phyloP scores from a whole-genome alignment of 331 rosid species.

The Acacia concinna region DNA sequence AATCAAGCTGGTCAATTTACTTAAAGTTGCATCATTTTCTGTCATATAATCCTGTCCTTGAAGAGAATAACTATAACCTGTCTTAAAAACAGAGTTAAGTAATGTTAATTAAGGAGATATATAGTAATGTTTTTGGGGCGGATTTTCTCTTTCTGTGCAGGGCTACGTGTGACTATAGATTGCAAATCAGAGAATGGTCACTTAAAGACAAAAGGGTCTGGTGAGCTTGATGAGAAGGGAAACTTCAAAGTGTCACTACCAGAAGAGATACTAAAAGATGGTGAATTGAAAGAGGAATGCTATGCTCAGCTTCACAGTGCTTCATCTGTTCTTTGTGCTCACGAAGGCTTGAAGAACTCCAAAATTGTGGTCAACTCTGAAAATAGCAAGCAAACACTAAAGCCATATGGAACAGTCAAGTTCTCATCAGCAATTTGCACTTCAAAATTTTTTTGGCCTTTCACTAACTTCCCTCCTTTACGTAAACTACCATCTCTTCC shows the following conservation, averaged over 20 bases:
- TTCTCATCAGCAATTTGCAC: constrained; percentile 69
- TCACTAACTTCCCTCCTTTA: constrained; percentile 40
- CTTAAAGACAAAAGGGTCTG: constrained; percentile 59
- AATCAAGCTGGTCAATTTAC: not conserved
- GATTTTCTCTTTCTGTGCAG: constrained; percentile 33
- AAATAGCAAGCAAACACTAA: constrained; percentile 50
- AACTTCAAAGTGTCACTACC: constrained; percentile 71
- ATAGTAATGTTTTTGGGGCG: not conserved
- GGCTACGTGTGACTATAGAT: constrained; percentile 66
- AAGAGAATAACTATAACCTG: not conserved
- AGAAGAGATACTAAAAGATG: constrained; percentile 52
- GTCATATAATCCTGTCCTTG: not conserved
- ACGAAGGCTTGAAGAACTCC: constrained; percentile 46
- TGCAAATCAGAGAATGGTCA: constrained; percentile 67
- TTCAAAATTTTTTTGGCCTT: constrained; percentile 67
- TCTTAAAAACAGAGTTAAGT: not conserved
- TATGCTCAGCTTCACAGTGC: constrained; percentile 85
- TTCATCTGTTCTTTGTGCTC: constrained; percentile 64
- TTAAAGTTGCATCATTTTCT: not conserved
- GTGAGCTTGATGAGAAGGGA: constrained; percentile 64
- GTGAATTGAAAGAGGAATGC: constrained; percentile 66
- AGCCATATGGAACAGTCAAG: constrained; percentile 55
- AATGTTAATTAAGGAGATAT: not conserved
- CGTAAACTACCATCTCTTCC: constrained; percentile 21
- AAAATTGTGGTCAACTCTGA: constrained; percentile 52